Evolutionary conservation across 78 protist genomes (phyloP), one percentile per base, ranked within the genome.

Genomic region (Creolimax fragrantissima): DNA sequence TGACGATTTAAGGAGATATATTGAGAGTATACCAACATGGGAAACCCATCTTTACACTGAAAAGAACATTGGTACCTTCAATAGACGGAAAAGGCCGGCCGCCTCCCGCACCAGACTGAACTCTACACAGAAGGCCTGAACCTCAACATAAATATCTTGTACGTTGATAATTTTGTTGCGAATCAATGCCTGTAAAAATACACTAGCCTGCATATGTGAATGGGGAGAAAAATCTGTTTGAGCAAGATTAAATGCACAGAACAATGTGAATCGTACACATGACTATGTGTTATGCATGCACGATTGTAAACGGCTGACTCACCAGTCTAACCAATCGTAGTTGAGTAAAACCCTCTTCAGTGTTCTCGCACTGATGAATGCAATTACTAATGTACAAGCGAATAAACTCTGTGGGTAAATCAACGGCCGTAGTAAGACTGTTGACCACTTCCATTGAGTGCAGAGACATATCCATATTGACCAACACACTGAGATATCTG

Each of bases 391-490:
- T 96, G 88, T 97, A 97, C 45, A 95, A 92, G 35, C 95, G 97
- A 5, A 97, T 88, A 41, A 96, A 96, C 90, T 96, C 98, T 2
- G 92, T 44, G 3, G 97, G 97, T 35, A 96, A 91, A 39, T 96
- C 97, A 35, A 94, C 96, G 5, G 96, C 85, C 0, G 95, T 95
- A 5, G 98, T 96, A 58, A 97, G 95, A 5, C 96, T 94, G 89
- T 96, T 96, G 58, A 97, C 97, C 4, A 97, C 96, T 47, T 97
- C 98, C 98, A 97, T 96, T 3, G 97, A 95, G 85, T 96, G 96
- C 35, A 96, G 93, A 4, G 85, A 37, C 91, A 93, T 88, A 41
- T 93, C 92, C 94, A 91, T 95, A 74, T 83, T 81, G 7, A 96
- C 95, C 85, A 97, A 94, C 35, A 43, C 95, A 3, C 88, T 36